phyloP scores from a whole-genome alignment of 495 filamentous ascomycete genomes.

The Penicillium egyptiacum region DNA sequence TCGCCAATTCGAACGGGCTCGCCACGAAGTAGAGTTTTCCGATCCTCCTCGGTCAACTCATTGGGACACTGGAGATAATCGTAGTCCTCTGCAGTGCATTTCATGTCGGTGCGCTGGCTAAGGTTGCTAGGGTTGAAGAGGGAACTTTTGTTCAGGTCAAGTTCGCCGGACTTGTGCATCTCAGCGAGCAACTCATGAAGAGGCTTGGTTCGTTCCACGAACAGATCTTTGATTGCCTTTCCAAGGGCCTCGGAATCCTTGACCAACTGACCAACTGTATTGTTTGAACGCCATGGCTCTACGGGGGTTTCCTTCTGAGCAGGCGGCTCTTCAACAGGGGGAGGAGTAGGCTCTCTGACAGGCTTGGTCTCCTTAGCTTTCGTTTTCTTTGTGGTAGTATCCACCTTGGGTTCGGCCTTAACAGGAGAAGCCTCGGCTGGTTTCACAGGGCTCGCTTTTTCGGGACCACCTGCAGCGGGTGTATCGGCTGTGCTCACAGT shows the following conservation, averaged over 20 bases:
- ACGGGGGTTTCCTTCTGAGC: constrained; percentile 25
- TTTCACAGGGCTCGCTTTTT: constrained; percentile 37
- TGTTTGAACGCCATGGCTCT: constrained; percentile 45
- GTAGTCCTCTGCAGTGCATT: constrained; percentile 47
- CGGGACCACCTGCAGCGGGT: constrained; percentile 33
- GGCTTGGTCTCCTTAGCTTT: constrained; percentile 40
- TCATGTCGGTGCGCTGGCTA: constrained; percentile 53
- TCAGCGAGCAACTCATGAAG: constrained; percentile 48
- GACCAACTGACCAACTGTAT: constrained; percentile 42
- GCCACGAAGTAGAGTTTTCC: constrained; percentile 42
- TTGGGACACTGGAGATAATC: constrained; percentile 38
- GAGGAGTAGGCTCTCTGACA: constrained; percentile 31
- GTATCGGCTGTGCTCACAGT: constrained; percentile 43
- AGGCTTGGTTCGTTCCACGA: constrained; percentile 41
- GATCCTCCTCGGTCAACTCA: constrained; percentile 42
- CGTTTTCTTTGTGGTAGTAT: constrained; percentile 32
- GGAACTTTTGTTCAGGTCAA: constrained; percentile 51
- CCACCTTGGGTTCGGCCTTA: constrained; percentile 30
- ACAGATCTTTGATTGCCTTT: constrained; percentile 40
- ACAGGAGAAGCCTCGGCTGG: constrained; percentile 25
- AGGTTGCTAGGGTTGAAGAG: constrained; percentile 57
- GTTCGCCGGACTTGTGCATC: constrained; percentile 48
- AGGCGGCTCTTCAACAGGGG: constrained; percentile 35
- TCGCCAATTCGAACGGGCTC: constrained; percentile 40
- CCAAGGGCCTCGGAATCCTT: constrained; percentile 42